These are phyloP conservation scores for Didymella exigua DNA, from an alignment of 2,329 filamentous ascomycete genomes.

Conservation along the genomic window DNA sequence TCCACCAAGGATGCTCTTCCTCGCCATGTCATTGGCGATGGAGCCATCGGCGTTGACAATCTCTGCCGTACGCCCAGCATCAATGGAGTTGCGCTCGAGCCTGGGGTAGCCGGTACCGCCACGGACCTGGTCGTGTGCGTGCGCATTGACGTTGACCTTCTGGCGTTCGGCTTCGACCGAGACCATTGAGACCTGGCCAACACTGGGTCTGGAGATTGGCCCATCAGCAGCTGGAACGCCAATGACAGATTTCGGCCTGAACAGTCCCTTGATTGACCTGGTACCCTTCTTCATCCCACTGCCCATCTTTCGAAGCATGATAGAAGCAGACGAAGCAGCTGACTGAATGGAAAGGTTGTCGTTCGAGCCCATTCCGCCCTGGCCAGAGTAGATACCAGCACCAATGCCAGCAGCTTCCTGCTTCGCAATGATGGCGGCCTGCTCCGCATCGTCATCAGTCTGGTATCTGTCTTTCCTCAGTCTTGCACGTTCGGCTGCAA, in stretches of 20 bases:
- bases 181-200: constrained; percentile 91
- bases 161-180: constrained; percentile 93
- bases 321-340: constrained; percentile 84
- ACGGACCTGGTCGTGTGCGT: constrained; percentile 69
- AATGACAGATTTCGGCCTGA: constrained; percentile 90
- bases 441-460: constrained; percentile 81
- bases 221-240: constrained; percentile 76
- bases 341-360: constrained; percentile 94
- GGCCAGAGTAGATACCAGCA: constrained; percentile 88
- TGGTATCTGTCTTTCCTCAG: constrained; percentile 55
- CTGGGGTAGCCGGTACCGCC: constrained; percentile 83
- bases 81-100: constrained; percentile 80
- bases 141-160: constrained; percentile 75
- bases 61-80: constrained; percentile 61
- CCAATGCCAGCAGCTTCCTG: constrained; percentile 93
- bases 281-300: constrained; percentile 96
- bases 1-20: constrained; percentile 89
- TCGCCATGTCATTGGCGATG: constrained; percentile 58
- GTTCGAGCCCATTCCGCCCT: constrained; percentile 87
- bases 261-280: constrained; percentile 88
- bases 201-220: constrained; percentile 67
- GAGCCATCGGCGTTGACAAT: constrained; percentile 44
- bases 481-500: constrained; percentile 57
- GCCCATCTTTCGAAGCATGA: constrained; percentile 98
- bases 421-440: constrained; percentile 86